Evolutionary conservation across 2,329 filamentous ascomycete species (phyloP).

Genomic region (Clonostachys solani): DNA sequence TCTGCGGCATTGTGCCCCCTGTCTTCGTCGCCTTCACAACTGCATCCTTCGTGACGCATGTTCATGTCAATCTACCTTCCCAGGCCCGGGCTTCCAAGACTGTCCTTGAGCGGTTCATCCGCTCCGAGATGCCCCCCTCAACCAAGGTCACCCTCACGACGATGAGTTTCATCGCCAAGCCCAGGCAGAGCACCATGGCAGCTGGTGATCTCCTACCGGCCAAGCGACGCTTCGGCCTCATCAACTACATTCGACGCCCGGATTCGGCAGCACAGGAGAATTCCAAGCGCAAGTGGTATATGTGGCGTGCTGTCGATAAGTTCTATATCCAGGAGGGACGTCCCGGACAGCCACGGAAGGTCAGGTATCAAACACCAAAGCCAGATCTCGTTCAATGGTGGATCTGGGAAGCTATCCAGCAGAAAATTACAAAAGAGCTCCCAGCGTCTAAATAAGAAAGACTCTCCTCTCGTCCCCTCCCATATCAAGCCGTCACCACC

Average conservation of each 20-base stretch:
- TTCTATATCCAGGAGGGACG: slow-evolving; percentile 29
- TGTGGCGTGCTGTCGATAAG: slow-evolving; percentile 27
- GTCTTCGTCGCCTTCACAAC: slow-evolving; percentile 60
- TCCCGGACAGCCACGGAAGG: slow-evolving; percentile 6
- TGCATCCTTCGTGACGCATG: slow-evolving; percentile 66
- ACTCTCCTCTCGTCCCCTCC: not conserved
- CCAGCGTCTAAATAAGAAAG: not conserved
- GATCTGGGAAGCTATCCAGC: slow-evolving; percentile 33
- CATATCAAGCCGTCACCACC: slow-evolving; percentile 6
- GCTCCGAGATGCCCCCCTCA: slow-evolving; percentile 24
- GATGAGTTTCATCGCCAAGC: slow-evolving; percentile 51
- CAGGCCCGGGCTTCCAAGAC: slow-evolving; percentile 59
- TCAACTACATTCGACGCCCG: slow-evolving; percentile 30
- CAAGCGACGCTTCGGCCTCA: slow-evolving; percentile 26
- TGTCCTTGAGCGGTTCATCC: slow-evolving; percentile 47
- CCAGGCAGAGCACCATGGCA: slow-evolving; percentile 39
- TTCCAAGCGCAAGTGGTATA: slow-evolving; percentile 29
- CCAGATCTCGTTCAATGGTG: slow-evolving; percentile 26
- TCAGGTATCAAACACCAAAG: slow-evolving; percentile 15
- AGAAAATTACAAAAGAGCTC: slow-evolving; percentile 6
- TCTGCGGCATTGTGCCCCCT: slow-evolving; percentile 61
- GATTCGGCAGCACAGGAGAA: slow-evolving; percentile 22
- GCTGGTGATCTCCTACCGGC: slow-evolving; percentile 28
- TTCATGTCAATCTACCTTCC: slow-evolving; percentile 65
- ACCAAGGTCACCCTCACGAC: slow-evolving; percentile 47